Evolutionary conservation across 2,329 filamentous ascomycete species (phyloP).

Genomic region (Aaosphaeria arxii): DNA sequence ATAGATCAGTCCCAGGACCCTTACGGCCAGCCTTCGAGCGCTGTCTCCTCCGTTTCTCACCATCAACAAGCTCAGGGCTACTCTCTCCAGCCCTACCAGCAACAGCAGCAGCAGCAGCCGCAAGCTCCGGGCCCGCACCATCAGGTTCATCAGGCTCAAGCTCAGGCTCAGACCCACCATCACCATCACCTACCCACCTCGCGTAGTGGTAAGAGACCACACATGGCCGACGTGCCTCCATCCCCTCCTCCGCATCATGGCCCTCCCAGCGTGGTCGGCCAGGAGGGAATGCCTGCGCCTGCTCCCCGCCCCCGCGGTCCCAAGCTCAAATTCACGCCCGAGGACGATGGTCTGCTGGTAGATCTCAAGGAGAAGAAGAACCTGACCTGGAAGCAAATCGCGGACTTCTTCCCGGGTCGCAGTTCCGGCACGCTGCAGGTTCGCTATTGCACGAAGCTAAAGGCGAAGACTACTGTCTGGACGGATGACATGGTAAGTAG

Average conservation of each 20-base stretch:
- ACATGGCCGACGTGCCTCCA: constrained; percentile 44
- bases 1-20: constrained; percentile 38
- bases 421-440: constrained; percentile 91
- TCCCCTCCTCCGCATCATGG: constrained; percentile 49
- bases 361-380: constrained; percentile 94
- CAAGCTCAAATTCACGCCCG: constrained; percentile 90
- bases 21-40: constrained; percentile 35
- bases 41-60: constrained; percentile 28
- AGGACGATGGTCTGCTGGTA: constrained; percentile 83
- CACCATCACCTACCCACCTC: constrained; percentile 81
- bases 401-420: constrained; percentile 89
- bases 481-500: constrained; percentile 82
- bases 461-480: constrained; percentile 91
- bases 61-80: constrained; percentile 37
- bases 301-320: constrained; percentile 78
- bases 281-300: constrained; percentile 81
- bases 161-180: constrained; percentile 46
- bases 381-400: constrained; percentile 95
- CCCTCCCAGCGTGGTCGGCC: constrained; percentile 81
- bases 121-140: constrained; percentile 21
- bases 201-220: constrained; percentile 58
- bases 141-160: constrained; percentile 19
- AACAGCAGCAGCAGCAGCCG: constrained; percentile 20
- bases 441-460: constrained; percentile 90
- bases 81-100: constrained; percentile 34